Percentiles rank a stretch among this genome's conserved stretches.
Evolutionary conservation across 2,329 filamentous ascomycete species (phyloP).

Genomic region (Pochonia chlamydosporia): DNA sequence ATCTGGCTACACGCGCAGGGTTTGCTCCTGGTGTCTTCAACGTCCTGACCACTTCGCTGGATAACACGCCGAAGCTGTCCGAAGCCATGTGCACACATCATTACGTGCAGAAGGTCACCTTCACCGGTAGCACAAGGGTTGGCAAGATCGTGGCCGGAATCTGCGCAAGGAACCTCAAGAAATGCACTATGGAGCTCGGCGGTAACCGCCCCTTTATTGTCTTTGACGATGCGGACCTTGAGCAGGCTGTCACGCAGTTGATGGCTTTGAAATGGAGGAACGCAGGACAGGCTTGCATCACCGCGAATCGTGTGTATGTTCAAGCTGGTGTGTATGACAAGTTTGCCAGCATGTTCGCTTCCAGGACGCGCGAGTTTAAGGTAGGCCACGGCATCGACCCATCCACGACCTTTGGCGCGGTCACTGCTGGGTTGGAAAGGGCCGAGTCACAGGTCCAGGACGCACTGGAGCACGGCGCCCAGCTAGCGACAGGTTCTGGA

Average conservation of each 20-base stretch:
- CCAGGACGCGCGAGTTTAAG: conserved; percentile 45
- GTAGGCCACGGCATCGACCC: conserved; percentile 53
- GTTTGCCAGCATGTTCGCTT: conserved; percentile 50
- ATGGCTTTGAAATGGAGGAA: conserved; percentile 61
- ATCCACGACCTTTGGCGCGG: conserved; percentile 25
- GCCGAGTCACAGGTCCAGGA: conserved; percentile 48
- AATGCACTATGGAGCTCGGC: conserved; percentile 61
- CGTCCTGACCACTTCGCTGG: conserved; percentile 38
- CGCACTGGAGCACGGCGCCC: conserved; percentile 54
- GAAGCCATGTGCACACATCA: conserved; percentile 40
- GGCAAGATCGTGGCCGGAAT: conserved; percentile 58
- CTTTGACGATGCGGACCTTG: conserved; percentile 60
- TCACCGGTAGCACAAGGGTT: conserved; percentile 68
- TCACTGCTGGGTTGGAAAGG: conserved; percentile 28
- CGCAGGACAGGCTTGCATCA: conserved; percentile 67
- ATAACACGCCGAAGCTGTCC: conserved; percentile 36
- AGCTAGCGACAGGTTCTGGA: conserved; percentile 40
- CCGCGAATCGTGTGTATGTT: conserved; percentile 55
- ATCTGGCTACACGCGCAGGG: conserved; percentile 63
- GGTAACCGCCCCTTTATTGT: conserved; percentile 64
- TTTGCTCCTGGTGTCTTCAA: conserved; percentile 68
- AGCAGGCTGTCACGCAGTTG: conserved; percentile 59
- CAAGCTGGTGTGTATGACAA: conserved; percentile 55
- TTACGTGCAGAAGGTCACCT: conserved; percentile 59
- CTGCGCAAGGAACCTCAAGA: conserved; percentile 60